A percentile compares a stretch with the other conserved stretches of the same genome.
phyloP scores from a whole-genome alignment of 352 stramenopile genomes.

The Phytophthora ramorum region DNA sequence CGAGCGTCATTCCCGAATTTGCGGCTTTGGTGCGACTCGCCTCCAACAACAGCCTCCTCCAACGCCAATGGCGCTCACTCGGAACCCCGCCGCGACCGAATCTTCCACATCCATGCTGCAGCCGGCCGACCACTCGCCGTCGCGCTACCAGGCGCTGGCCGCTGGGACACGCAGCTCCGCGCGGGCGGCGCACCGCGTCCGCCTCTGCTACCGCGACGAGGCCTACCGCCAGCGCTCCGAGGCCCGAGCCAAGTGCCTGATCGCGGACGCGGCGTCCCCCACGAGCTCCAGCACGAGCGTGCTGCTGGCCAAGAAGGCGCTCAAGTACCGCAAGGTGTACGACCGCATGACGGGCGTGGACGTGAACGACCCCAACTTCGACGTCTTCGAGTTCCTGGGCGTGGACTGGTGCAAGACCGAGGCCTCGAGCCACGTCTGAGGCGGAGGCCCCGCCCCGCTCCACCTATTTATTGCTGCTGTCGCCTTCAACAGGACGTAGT shows the following conservation, averaged over 20 bases:
- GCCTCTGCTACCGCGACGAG: conserved; percentile 53
- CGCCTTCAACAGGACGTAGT: neutral
- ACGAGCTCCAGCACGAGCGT: conserved; percentile 39
- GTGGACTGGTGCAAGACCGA: conserved; percentile 57
- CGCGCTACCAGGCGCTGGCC: too few species aligned
- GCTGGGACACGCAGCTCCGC: neutral
- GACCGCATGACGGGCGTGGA: conserved; percentile 50
- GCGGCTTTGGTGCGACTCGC: neutral
- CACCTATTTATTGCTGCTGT: conserved; percentile 31
- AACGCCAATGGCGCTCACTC: conserved; percentile 16
- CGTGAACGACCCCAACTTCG: conserved; percentile 57
- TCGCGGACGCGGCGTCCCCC: conserved; percentile 35
- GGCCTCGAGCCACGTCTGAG: conserved; percentile 14
- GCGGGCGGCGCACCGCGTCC: conserved; percentile 36
- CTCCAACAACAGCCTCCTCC: neutral
- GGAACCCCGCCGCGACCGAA: neutral
- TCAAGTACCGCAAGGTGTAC: conserved; percentile 64
- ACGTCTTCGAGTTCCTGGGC: conserved; percentile 61
- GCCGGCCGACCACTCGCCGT: too few species aligned
- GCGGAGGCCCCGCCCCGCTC: neutral
- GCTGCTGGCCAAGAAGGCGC: conserved; percentile 57
- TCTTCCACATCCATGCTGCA: neutral
- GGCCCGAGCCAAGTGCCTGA: conserved; percentile 38
- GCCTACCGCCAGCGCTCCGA: conserved; percentile 44
- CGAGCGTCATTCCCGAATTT: conserved; percentile 24